Conservation (phyloP, 2,329 filamentous ascomycete species). For the Pyricularia sp. region DNA sequence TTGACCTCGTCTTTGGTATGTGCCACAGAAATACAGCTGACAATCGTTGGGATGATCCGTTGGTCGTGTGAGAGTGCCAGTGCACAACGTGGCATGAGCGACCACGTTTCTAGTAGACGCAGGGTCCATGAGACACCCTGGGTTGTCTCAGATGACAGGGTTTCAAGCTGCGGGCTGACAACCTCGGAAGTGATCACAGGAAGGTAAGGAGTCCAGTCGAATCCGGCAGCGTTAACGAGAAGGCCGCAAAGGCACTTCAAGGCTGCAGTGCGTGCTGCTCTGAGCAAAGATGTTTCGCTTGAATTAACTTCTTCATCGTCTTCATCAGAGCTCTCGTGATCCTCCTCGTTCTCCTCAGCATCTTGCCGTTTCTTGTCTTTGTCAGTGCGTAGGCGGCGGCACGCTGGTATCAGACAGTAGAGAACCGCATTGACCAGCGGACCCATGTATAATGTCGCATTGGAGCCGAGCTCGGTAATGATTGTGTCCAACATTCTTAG, state of each 20-base stretch:
- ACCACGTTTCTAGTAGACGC: conserved; percentile 71
- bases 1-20: conserved; percentile 70
- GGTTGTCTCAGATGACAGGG: conserved; percentile 71
- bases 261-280: conserved; percentile 55
- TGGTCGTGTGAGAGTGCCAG: conserved; percentile 50
- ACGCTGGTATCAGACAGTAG: conserved; percentile 65
- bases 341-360: conserved; percentile 22
- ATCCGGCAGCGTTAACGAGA: conserved; percentile 58
- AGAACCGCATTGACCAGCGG: conserved; percentile 64
- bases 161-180: conserved; percentile 62
- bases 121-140: conserved; percentile 79
- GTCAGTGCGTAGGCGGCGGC: conserved; percentile 39
- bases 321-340: conserved; percentile 14
- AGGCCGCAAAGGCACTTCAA: conserved; percentile 72
- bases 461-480: conserved; percentile 68
- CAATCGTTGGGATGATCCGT: conserved; percentile 55
- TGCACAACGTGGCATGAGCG: conserved; percentile 50
- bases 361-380: conserved; percentile 12
- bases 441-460: conserved; percentile 53
- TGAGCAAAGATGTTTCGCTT: conserved; percentile 44
- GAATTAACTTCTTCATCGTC: conserved; percentile 20
- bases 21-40: conserved; percentile 56
- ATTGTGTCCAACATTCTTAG: conserved; percentile 84
- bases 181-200: conserved; percentile 59
- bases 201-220: conserved; percentile 62